phyloP scores from a whole-genome alignment of 1,139 yeast genomes.

The Kodamaea plutei region DNA sequence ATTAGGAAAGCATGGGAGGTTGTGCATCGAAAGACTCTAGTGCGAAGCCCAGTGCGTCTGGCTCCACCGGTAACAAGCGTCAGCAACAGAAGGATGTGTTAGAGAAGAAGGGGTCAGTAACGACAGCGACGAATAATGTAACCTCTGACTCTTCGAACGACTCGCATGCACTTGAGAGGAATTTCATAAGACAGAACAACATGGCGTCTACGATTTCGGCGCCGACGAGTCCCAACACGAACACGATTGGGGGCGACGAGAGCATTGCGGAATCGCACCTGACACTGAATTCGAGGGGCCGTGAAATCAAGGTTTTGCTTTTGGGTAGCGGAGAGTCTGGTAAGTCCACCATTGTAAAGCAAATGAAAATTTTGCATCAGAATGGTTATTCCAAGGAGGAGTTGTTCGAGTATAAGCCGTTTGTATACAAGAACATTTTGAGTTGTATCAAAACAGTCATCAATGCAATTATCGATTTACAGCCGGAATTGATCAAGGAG shows the following conservation, averaged over 20 bases:
- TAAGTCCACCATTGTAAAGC: conserved; percentile 72
- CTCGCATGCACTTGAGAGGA: neutral
- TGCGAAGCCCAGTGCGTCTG: neutral
- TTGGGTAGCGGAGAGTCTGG: conserved; percentile 82
- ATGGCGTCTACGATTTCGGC: too few species aligned
- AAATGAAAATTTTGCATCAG: conserved; percentile 69
- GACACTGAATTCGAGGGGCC: conserved; percentile 1
- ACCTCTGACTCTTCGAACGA: conserved; percentile 7
- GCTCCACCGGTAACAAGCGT: conserved; percentile 12
- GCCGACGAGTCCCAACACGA: conserved; percentile 4
- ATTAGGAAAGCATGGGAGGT: conserved; percentile 29
- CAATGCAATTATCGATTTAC: conserved; percentile 50
- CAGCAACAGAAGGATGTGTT: conserved; percentile 11
- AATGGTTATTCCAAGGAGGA: conserved; percentile 66
- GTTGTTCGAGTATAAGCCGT: conserved; percentile 60
- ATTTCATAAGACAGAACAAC: neutral
- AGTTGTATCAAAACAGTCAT: conserved; percentile 64
- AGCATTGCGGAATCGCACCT: conserved; percentile 2
- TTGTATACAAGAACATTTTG: conserved; percentile 62
- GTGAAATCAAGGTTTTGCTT: conserved; percentile 57
- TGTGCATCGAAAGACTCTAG: conserved; percentile 23
- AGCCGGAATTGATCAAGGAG: conserved; percentile 46
- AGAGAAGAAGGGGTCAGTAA: conserved; percentile 12
- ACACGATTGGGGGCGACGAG: conserved; percentile 3
- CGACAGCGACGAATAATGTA: conserved; percentile 12